Evolutionary conservation across 331 rosid species (phyloP), one percentile per base, ranked within the genome.

Genomic region (Telfairia occidentalis): DNA sequence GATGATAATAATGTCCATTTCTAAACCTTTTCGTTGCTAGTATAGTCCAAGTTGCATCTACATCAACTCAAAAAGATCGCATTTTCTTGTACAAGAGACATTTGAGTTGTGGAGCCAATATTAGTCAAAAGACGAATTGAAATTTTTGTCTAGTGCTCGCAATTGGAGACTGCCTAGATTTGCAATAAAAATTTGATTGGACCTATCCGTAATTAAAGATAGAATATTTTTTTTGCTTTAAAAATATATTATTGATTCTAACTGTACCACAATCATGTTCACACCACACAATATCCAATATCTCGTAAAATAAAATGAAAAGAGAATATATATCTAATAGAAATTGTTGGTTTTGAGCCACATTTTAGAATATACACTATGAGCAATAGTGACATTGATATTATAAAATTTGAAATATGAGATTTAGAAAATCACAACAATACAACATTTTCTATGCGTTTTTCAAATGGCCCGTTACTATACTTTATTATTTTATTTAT

Each of bases 351-450:
- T 64, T 37, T 9, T 37, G 49, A 38, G 21, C n/a, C 6, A 37
- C n/a, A 37, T 19, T 37, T 65, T 63, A 5, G 11, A 61, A 34
- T 0, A 16, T 61, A 15, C 67, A 59, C 42, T 34, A 63, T 29
- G 45, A 32, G 70, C 2, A 8, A 32, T 18, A 2, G 26, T 61
- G 23, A 61, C 30, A 60, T 63, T 35, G 48, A 63, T 63, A 63
- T 63, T 35, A 63, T 63, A 63, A 63, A 63, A 9, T 63, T 35
- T 11, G 71, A 40, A 63, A 63, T 43, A 61, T 61, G 69, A 43
- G 69, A 61, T 18, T 61, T 61, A 61, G 12, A 32, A 61, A 61
- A 32, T 32, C 69, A 5, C 69, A 61, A 61, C 18, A 35, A 35
- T 35, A 35, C 28, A 34, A 35, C 45, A 63, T 9, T 63, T 63